Percentiles rank a stretch among this genome's conserved stretches.
These are phyloP conservation scores for Talaromyces sp. DNA, from an alignment of 2,329 filamentous ascomycete genomes.

Conservation along the genomic window DNA sequence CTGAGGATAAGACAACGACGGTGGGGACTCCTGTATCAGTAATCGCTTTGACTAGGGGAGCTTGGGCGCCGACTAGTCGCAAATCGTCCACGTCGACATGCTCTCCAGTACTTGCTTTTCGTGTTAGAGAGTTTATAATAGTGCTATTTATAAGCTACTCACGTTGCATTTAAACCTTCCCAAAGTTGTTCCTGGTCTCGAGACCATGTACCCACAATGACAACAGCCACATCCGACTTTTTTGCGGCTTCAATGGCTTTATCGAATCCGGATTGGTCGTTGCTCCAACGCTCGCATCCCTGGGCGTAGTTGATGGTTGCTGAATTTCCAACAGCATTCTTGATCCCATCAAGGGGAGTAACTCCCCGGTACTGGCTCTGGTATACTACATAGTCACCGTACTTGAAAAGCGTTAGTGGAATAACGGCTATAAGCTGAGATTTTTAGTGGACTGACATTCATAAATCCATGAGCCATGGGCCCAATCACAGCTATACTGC, in stretches of 20 bases:
- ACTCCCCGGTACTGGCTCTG: constrained; percentile 59
- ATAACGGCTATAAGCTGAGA: constrained; percentile 14
- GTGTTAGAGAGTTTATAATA: background rate
- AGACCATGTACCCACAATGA: constrained; percentile 71
- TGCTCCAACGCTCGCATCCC: constrained; percentile 69
- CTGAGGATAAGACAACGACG: constrained; percentile 62
- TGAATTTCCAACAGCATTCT: constrained; percentile 49
- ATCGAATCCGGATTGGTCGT: constrained; percentile 60
- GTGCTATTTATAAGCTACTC: constrained; percentile 6
- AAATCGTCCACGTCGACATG: constrained; percentile 63
- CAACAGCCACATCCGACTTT: constrained; percentile 64
- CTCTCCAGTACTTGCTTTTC: constrained; percentile 53
- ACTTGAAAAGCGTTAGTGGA: constrained; percentile 32
- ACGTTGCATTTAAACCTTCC: constrained; percentile 64
- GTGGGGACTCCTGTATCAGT: constrained; percentile 63
- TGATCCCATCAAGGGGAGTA: constrained; percentile 65
- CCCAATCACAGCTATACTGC: constrained; percentile 67
- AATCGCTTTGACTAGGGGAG: constrained; percentile 60
- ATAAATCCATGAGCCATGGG: constrained; percentile 68
- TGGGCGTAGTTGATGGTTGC: constrained; percentile 61
- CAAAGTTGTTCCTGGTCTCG: constrained; percentile 68
- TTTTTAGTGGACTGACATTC: constrained; percentile 48
- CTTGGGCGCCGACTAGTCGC: constrained; percentile 65
- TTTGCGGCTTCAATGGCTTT: constrained; percentile 62
- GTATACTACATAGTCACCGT: constrained; percentile 69